phyloP scores from a whole-genome alignment of 495 filamentous ascomycete genomes.

The Astrothelium macrocarpum region DNA sequence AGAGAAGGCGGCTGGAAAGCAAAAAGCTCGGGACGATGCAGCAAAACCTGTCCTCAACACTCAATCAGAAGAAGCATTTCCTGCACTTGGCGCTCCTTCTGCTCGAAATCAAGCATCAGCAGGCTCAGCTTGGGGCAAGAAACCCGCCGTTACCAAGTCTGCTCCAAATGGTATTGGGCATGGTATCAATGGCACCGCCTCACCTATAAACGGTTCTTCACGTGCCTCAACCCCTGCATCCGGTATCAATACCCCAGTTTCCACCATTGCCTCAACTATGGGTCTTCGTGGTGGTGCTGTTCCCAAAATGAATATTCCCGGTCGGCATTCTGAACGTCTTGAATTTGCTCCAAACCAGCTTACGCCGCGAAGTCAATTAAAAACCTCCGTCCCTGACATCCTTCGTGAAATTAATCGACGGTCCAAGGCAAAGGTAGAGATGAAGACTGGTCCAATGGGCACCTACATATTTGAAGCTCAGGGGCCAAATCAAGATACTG shows the following conservation, averaged over 20 bases:
- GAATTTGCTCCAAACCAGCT: conserved; percentile 62
- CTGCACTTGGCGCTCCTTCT: conserved; percentile 67
- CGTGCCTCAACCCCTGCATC: conserved; percentile 50
- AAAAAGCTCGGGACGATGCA: conserved; percentile 39
- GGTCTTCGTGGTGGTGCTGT: conserved; percentile 28
- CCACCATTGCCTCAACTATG: conserved; percentile 31
- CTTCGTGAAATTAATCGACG: conserved; percentile 78
- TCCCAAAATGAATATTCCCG: conserved; percentile 60
- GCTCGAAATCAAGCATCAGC: conserved; percentile 44
- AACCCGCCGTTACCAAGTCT: conserved; percentile 46
- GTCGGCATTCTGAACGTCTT: conserved; percentile 66
- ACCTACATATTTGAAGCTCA: conserved; percentile 68
- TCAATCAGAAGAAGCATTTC: conserved; percentile 81
- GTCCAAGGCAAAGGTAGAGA: conserved; percentile 75
- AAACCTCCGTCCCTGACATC: conserved; percentile 71
- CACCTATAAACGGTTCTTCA: conserved; percentile 35
- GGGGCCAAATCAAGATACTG: conserved; percentile 59
- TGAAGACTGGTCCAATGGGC: conserved; percentile 53
- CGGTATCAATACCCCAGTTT: conserved; percentile 47
- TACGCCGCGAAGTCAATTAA: conserved; percentile 62
- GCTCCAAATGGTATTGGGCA: conserved; percentile 48
- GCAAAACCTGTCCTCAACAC: conserved; percentile 55
- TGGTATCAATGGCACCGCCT: conserved; percentile 32
- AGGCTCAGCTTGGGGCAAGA: conserved; percentile 61
- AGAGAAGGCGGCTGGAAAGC: conserved; percentile 54